Percentiles rank a stretch among this genome's conserved stretches.
These are phyloP conservation scores for Hyphopichia buzzinii DNA, from an alignment of 1,139 yeast species.

Conservation along the genomic window DNA sequence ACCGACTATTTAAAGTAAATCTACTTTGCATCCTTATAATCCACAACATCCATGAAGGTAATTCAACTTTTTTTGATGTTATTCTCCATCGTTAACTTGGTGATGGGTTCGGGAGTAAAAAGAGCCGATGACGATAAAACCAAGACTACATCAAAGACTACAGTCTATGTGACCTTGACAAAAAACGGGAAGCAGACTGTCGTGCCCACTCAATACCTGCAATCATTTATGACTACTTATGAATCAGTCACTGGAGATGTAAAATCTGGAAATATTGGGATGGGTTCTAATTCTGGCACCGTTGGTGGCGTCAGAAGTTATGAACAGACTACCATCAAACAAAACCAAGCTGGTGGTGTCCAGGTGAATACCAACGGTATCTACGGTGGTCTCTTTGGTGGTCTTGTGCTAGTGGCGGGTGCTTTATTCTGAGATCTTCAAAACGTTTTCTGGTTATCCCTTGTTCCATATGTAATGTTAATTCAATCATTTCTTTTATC, in stretches of 20 bases:
- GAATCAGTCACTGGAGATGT: slow-evolving; percentile 18
- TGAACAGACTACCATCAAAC: slow-evolving; percentile 23
- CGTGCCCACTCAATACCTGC: slow-evolving; percentile 28
- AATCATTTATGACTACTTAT: slow-evolving; percentile 28
- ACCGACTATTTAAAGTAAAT: too few species aligned
- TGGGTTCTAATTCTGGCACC: slow-evolving; percentile 33
- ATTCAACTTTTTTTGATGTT: slow-evolving; percentile 6
- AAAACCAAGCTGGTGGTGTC: slow-evolving; percentile 8
- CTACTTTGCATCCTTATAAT: too few species aligned
- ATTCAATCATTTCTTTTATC: too few species aligned
- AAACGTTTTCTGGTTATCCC: too few species aligned
- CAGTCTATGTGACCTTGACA: slow-evolving; percentile 39
- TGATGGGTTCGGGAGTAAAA: slow-evolving; percentile 23
- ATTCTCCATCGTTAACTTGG: slow-evolving; percentile 9
- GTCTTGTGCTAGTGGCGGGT: slow-evolving; percentile 13
- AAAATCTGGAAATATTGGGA: slow-evolving; percentile 33
- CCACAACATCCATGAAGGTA: slow-evolving; percentile 15
- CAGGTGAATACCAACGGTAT: slow-evolving; percentile 5
- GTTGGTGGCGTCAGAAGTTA: slow-evolving; percentile 38
- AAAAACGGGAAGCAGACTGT: slow-evolving; percentile 27
- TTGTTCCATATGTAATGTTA: too few species aligned
- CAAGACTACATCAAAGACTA: slow-evolving; percentile 16
- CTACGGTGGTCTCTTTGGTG: slow-evolving; percentile 15
- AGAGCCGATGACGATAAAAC: slow-evolving; percentile 15
- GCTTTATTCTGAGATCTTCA: slow-evolving; percentile 6